Evolutionary conservation across 2,329 filamentous ascomycete species (phyloP), one percentile per base, ranked within the genome.

Genomic region (Fusarium armeniacum): DNA sequence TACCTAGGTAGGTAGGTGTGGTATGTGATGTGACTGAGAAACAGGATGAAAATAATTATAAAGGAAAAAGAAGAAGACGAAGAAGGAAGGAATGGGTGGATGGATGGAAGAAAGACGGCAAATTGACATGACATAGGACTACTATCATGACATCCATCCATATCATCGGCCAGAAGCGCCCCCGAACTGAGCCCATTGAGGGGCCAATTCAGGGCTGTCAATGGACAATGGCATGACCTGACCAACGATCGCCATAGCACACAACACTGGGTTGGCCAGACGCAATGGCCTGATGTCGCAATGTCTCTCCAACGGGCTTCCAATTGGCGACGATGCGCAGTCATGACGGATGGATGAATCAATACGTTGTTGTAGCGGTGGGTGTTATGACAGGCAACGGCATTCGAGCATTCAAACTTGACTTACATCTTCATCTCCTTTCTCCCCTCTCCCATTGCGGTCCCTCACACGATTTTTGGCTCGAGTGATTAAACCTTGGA

Each of bases 401-500:
- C 8, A 52, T 41, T 12, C 28, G 43, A 54, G 26, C 51, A 33
- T 22, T 22, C 50, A 61, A 49, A 66, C 36, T 59, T 50, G 38
- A 70, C 72, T 74, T 74, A 74, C 72, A 71, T 61, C 53, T 55
- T 64, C 57, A 40, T 63, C 54, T 20, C 15, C 45, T n/a, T 52
- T 53, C 20, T 52, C 67, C 41, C 52, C 41, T 45, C 63, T 64
- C 36, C 63, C 67, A 22, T 51, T 57, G 49, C 69, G 67, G 22
- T 75, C 72, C 43, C 57, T 73, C 40, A 74, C 69, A 46, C 71
- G 69, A 50, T 72, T 73, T 57, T 56, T 72, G 22, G 71, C 73
- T 38, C 73, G 61, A 18, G 69, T 52, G 52, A 75, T 62, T 22
- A 75, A 59, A 26, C 59, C 70, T 40, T 71, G 71, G 33, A 75